phyloP scores from a whole-genome alignment of 345 rosid genomes.

The Moricandia moricandioides region DNA sequence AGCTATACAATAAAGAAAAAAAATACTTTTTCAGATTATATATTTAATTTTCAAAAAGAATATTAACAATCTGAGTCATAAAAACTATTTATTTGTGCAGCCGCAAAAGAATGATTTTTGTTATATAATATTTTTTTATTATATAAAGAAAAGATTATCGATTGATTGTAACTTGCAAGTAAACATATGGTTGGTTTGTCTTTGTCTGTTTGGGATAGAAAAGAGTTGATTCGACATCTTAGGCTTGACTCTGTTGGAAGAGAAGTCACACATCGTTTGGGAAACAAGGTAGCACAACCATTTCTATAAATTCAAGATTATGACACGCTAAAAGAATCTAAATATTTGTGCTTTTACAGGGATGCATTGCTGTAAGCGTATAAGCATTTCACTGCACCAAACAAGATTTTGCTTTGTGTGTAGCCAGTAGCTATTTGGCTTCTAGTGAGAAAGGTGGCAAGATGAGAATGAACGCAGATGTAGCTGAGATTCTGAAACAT shows the following conservation, averaged over 20 bases:
- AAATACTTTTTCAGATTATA: no score
- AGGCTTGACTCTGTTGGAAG: conserved; percentile 73
- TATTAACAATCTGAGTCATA: no score
- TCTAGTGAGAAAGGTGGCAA: no score
- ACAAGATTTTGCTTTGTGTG: conserved; percentile 95
- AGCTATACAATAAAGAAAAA: no score
- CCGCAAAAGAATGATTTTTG: no score
- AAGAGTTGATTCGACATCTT: conserved; percentile 77
- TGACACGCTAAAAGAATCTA: background rate
- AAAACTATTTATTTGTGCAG: no score
- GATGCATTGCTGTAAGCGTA: conserved; percentile 58
- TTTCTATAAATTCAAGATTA: background rate
- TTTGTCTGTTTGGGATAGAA: conserved; percentile 81
- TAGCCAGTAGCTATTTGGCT: conserved; percentile 41
- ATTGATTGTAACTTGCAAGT: conserved; percentile 48
- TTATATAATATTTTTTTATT: no score
- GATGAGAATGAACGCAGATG: no score
- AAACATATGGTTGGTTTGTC: conserved; percentile 97
- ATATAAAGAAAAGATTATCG: conserved; percentile 32
- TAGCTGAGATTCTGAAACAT: no score
- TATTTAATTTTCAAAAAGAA: no score
- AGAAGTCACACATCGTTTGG: conserved; percentile 87
- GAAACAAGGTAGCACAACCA: conserved; percentile 56
- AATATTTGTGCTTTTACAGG: conserved; percentile 45
- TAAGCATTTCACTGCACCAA: conserved; percentile 79